Percentiles rank a stretch among this genome's conserved stretches.
Evolutionary conservation across 257 asterid genomes (phyloP).

Genomic region (Solanum arcanum): DNA sequence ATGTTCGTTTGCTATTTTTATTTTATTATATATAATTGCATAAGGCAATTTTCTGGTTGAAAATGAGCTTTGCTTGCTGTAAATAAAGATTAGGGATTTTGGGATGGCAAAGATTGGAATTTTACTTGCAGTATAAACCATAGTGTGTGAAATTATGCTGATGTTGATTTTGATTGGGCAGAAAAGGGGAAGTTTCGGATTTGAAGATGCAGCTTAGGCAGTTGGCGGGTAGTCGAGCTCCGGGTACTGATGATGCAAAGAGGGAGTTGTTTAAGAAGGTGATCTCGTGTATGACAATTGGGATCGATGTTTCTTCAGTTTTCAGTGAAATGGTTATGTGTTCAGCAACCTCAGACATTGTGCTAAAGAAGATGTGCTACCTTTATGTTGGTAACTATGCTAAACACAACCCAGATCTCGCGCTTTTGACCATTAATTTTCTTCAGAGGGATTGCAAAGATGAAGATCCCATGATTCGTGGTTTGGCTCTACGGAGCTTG

Average conservation of each 20-base stretch:
- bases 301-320: slow-evolving; percentile 88
- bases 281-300: slow-evolving; percentile 93
- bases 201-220: slow-evolving; percentile 89
- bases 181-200: slow-evolving; percentile 96
- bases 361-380: slow-evolving; percentile 96
- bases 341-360: slow-evolving; percentile 93
- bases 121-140: background rate
- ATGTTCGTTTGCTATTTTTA: background rate
- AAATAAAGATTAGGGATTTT: background rate
- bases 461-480: slow-evolving; percentile 99
- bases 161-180: slow-evolving; percentile 21
- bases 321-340: slow-evolving; percentile 99
- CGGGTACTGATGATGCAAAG: slow-evolving; percentile 88
- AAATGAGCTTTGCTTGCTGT: background rate
- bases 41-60: background rate
- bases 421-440: slow-evolving; percentile 88
- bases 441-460: slow-evolving; percentile 98
- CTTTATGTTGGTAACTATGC: slow-evolving; percentile 95
- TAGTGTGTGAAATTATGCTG: background rate
- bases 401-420: slow-evolving; percentile 89
- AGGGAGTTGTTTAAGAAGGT: slow-evolving; percentile 94
- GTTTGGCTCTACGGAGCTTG: slow-evolving; percentile 95
- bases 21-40: background rate
- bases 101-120: background rate
- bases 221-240: slow-evolving; percentile 93